Percentiles rank a stretch among this genome's conserved stretches.
phyloP scores from a whole-genome alignment of 208 protist species.

The Trypanosoma mega region DNA sequence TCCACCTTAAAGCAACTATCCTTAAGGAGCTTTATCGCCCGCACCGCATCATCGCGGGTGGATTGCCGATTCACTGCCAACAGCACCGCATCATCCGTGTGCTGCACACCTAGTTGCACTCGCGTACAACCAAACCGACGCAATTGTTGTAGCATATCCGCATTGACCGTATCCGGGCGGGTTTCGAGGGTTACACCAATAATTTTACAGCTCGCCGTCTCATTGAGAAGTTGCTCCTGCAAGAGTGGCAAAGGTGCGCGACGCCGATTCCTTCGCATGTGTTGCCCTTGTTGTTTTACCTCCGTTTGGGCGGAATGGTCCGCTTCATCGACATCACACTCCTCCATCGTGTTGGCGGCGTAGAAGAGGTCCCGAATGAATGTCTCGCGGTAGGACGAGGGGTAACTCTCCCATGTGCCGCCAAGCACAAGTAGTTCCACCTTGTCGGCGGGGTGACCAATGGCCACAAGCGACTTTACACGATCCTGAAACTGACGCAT shows the following conservation, averaged over 20 bases:
- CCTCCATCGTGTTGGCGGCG: conserved; percentile 82
- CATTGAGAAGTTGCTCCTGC: conserved; percentile 92
- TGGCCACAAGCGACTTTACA: conserved; percentile 71
- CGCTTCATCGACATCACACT: conserved; percentile 23
- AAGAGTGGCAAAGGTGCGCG: conserved; percentile 60
- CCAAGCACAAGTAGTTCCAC: conserved; percentile 99
- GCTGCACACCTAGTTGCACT: conserved; percentile 99
- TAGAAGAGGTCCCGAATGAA: conserved; percentile 91
- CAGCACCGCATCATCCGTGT: conserved; percentile 97
- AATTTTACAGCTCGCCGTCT: conserved; percentile 93
- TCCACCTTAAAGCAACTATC: conserved; percentile 99
- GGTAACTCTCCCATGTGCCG: conserved; percentile 99
- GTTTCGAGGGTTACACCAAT: conserved; percentile 99
- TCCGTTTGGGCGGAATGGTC: background rate
- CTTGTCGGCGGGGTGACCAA: conserved; percentile 92
- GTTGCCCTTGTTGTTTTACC: background rate
- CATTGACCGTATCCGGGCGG: conserved; percentile 97
- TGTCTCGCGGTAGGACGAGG: conserved; percentile 89
- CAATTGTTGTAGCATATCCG: conserved; percentile 90
- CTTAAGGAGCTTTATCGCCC: conserved; percentile 95
- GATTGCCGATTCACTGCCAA: conserved; percentile 93
- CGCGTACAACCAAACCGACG: conserved; percentile 94
- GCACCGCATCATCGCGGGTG: conserved; percentile 90
- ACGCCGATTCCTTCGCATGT: background rate
- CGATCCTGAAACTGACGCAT: conserved; percentile 83